Percentiles rank a stretch among this genome's conserved stretches.
These are phyloP conservation scores for Intubia oerlemansii DNA, from an alignment of 2,329 filamentous ascomycete genomes.

Conservation along the genomic window DNA sequence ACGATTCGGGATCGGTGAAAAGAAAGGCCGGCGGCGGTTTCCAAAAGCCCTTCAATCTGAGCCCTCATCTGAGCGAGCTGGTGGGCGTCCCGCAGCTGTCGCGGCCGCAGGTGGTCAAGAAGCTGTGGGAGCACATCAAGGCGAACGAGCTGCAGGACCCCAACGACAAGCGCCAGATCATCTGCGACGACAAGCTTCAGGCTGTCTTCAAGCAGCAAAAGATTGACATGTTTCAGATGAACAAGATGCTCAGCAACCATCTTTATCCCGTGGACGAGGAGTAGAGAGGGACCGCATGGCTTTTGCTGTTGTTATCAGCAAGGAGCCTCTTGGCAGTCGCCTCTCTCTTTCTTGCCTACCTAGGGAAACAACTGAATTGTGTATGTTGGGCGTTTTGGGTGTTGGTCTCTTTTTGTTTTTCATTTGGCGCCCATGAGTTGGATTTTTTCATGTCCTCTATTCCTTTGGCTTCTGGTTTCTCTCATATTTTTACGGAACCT, in stretches of 20 bases:
- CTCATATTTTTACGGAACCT: too few relatives aligned
- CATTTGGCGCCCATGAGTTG: too few relatives aligned
- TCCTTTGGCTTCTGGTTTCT: too few relatives aligned
- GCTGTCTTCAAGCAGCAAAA: conserved; percentile 79
- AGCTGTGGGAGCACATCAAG: conserved; percentile 91
- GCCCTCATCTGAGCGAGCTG: conserved; percentile 44
- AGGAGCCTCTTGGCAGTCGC: too few relatives aligned
- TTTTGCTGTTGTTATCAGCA: too few relatives aligned
- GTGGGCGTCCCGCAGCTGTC: conserved; percentile 65
- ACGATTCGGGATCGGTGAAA: too few relatives aligned
- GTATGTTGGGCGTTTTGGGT: too few relatives aligned
- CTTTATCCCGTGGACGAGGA: conserved; percentile 67
- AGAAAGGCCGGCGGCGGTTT: conserved; percentile 83
- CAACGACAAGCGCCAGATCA: conserved; percentile 74
- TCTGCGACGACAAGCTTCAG: conserved; percentile 79
- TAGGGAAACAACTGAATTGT: too few relatives aligned
- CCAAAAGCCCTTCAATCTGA: conserved; percentile 67
- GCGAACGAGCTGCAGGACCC: conserved; percentile 75
- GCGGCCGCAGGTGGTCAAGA: conserved; percentile 87
- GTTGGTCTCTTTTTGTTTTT: not conserved
- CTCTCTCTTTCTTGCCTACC: too few relatives aligned
- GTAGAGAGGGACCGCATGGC: too few relatives aligned
- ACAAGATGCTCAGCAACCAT: conserved; percentile 80
- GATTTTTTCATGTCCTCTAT: too few relatives aligned
- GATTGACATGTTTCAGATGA: conserved; percentile 99